Conservation (phyloP, 805 yeast genomes). For the Sugiyamaella valdiviana region DNA sequence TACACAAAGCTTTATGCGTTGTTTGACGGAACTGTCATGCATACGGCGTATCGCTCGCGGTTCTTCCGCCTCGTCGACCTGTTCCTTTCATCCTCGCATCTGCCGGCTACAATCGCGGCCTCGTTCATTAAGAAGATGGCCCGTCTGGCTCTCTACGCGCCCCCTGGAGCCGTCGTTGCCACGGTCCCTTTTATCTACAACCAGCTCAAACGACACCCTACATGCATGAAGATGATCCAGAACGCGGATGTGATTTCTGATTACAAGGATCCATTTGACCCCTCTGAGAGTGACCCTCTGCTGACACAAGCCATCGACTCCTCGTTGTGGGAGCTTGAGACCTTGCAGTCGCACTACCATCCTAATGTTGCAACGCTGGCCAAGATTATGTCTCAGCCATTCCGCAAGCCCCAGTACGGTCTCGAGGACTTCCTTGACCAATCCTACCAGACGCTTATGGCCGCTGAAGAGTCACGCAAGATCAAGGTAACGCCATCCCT, state of each 20-base stretch:
- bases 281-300: constrained; percentile 64
- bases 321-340: constrained; percentile 87
- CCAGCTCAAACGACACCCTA: constrained; percentile 82
- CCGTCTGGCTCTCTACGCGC: constrained; percentile 64
- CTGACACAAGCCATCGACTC: constrained; percentile 73
- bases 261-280: constrained; percentile 58
- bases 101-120: constrained; percentile 77
- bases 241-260: constrained; percentile 25
- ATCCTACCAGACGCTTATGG: constrained; percentile 66
- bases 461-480: constrained; percentile 38
- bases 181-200: constrained; percentile 89
- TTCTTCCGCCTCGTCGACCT: constrained; percentile 82
- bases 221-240: constrained; percentile 87
- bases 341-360: constrained; percentile 79
- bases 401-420: constrained; percentile 76
- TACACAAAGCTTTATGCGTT: constrained; percentile 75
- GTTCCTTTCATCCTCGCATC: constrained; percentile 79
- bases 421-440: constrained; percentile 94
- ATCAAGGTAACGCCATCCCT: constrained; percentile 48
- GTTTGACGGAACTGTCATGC: constrained; percentile 67
- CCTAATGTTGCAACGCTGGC: constrained; percentile 94
- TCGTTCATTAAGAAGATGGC: constrained; percentile 82
- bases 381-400: constrained; percentile 81
- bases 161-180: constrained; percentile 84
- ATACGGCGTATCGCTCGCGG: constrained; percentile 74